Base-by-base conservation (phyloP, 108 stramenopile genomes). In the Schizochytrium sp. region DNA sequence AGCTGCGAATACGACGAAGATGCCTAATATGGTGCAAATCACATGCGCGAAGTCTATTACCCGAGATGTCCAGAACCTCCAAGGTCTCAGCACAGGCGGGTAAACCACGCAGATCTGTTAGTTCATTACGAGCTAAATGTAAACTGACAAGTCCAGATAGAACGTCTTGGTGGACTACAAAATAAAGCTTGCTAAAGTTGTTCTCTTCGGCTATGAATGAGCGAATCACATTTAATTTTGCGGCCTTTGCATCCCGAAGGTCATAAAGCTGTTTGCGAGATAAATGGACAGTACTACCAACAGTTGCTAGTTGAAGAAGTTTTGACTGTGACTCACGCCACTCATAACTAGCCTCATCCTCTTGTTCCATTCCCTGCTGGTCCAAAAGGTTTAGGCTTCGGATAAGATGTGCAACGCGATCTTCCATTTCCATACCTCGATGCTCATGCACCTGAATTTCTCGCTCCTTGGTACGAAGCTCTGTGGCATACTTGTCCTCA, bases 81-180 rank as follows among this genome's bases (percentile, higher is more conserved):
- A 69, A 38, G 19, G 64, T 13, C 5, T 69, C 42, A 7, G 64
- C 64, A 44, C 64, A 69, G 1, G 28, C 64, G 12, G 40, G 42
- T 8, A 69, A 7, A 13, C 64, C 64, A 28, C 1, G 64, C 64
- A 69, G 64, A 15, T 38, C 28, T 1, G 5, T 38, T 38, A 69
- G 64, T 44, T 69, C 64, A 44, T 69, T 69, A 44, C 64, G 64
- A 1, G 64, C 64, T 38, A 69, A 44, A 38, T 69, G 64, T 44
- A 69, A 69, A 44, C 64, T 69, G 3, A 44, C 10, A 7, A 69
- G 64, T 0, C 64, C 42, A 38, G 64, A 69, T 12, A 38, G 5
- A 13, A 69, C 19, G 19, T 15, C 15, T 12, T 38, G 12, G 28
- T 15, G 15, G 42, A 7, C 28, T 69, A 15, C 64, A 15, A 12